These are phyloP conservation scores for Blepharisma undulans DNA, from an alignment of 169 alveolate species.

Conservation along the genomic window DNA sequence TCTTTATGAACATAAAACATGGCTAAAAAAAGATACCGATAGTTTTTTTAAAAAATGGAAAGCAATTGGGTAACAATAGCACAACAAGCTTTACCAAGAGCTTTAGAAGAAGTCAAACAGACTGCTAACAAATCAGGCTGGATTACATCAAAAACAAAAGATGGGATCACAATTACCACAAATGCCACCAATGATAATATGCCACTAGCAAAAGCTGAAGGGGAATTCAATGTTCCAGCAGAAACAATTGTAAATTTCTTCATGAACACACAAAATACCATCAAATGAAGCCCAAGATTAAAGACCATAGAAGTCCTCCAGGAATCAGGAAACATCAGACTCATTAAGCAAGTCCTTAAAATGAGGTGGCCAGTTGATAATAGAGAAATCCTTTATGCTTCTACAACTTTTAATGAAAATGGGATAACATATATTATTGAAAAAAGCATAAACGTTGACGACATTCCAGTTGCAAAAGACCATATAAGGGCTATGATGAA, in stretches of 20 bases:
- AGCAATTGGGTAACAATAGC: background rate
- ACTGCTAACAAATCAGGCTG: background rate
- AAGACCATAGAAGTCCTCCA: background rate
- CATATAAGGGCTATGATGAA: background rate
- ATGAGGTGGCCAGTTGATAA: background rate
- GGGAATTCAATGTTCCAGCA: background rate
- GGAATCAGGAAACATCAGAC: background rate
- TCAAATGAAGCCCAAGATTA: background rate
- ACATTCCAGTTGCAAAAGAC: background rate
- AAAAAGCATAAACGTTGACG: background rate
- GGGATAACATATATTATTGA: background rate
- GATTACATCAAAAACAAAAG: background rate
- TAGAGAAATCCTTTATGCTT: background rate
- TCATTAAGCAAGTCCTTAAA: background rate
- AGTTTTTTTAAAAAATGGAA: background rate
- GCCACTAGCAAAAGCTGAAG: background rate
- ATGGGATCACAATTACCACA: background rate
- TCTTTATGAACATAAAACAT: background rate
- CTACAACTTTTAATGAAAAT: background rate
- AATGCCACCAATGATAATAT: background rate
- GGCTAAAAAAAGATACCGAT: background rate
- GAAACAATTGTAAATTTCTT: background rate
- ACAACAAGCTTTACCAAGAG: background rate
- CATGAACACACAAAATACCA: background rate
- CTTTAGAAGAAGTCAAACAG: background rate